Conservation (phyloP, 306 rosid species). For the Prunus mume region DNA sequence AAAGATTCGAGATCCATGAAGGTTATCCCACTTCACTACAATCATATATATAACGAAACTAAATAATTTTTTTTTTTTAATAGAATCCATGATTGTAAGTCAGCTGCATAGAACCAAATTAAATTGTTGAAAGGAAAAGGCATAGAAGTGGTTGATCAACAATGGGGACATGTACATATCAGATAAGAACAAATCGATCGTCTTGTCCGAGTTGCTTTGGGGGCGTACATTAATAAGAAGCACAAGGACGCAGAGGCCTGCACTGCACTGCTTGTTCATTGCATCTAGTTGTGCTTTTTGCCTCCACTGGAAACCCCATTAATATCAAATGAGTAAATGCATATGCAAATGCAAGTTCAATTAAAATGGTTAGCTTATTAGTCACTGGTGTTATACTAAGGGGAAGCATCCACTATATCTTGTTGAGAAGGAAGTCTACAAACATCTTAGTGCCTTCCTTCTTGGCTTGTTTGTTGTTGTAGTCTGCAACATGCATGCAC, state of each 20-base stretch:
- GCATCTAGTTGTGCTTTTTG: background rate
- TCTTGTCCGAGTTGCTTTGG: background rate
- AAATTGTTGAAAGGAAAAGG: background rate
- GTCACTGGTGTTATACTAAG: conserved; percentile 41
- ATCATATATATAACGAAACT: no score
- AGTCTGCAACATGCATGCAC: background rate
- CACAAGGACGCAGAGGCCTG: background rate
- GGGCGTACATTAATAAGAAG: background rate
- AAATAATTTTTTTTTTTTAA: no score
- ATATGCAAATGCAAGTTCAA: background rate
- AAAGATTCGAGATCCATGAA: no score
- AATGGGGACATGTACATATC: background rate
- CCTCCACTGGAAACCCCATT: background rate
- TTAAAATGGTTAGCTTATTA: background rate
- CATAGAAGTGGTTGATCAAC: background rate
- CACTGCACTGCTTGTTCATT: background rate
- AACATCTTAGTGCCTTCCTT: conserved; percentile 28
- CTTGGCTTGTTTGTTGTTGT: background rate
- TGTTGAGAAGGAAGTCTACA: conserved; percentile 21
- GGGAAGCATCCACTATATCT: conserved; percentile 58
- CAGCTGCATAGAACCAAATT: background rate
- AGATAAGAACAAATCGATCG: background rate
- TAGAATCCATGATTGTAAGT: background rate
- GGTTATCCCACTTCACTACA: no score
- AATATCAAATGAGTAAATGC: background rate